Conservation (phyloP, 2,329 filamentous ascomycete genomes). For the Claviceps pazoutovae region DNA sequence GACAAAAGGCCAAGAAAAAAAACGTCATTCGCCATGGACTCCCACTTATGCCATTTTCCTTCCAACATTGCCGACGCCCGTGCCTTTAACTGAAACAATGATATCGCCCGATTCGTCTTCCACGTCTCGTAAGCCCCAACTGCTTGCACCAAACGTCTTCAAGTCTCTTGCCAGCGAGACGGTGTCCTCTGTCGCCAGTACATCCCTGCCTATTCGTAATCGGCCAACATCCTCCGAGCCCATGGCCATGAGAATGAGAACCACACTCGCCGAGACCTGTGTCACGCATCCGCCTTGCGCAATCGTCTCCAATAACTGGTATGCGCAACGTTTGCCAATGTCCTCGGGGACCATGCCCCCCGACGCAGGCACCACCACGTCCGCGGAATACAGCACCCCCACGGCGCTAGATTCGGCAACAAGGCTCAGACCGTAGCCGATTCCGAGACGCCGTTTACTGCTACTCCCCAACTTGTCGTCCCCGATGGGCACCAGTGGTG, state of each 20-base stretch:
- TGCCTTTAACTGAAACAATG: conserved; percentile 80
- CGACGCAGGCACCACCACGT: conserved; percentile 58
- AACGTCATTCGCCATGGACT: neutral
- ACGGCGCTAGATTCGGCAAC: conserved; percentile 80
- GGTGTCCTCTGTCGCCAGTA: conserved; percentile 68
- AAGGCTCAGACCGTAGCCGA: conserved; percentile 81
- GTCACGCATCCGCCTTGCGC: conserved; percentile 71
- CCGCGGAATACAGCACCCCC: conserved; percentile 76
- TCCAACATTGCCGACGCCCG: conserved; percentile 87
- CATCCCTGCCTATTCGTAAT: conserved; percentile 64
- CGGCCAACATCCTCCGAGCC: conserved; percentile 90
- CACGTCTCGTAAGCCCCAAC: conserved; percentile 76
- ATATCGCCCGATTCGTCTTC: conserved; percentile 56
- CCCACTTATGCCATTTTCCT: conserved; percentile 59
- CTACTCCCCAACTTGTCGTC: conserved; percentile 33
- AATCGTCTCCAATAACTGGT: conserved; percentile 75
- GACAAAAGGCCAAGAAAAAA: neutral
- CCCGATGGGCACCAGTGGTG: conserved; percentile 39
- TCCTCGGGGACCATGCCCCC: conserved; percentile 84
- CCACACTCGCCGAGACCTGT: conserved; percentile 53
- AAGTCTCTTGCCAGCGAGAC: conserved; percentile 74
- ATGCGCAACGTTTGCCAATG: conserved; percentile 75
- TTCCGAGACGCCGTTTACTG: conserved; percentile 52
- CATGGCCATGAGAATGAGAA: conserved; percentile 93
- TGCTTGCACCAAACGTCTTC: conserved; percentile 75